phyloP scores from a whole-genome alignment of 495 filamentous ascomycete species.

The Penicillium samsonianum region DNA sequence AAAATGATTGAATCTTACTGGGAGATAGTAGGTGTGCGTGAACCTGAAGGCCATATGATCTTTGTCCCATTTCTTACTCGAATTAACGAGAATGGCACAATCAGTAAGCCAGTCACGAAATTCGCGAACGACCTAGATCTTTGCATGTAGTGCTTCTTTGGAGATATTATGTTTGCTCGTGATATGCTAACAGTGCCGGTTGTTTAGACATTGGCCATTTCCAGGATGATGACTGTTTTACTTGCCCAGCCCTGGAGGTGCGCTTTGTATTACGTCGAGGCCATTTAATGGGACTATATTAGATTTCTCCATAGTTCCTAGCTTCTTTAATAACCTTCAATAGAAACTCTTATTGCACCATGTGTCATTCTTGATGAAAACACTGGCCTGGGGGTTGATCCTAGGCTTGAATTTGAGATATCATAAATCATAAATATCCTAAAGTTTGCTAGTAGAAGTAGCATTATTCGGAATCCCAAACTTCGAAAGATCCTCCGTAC shows the following conservation, averaged over 20 bases:
- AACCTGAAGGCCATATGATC: too few species aligned
- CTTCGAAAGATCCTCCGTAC: conserved; percentile 33
- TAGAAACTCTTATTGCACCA: too few species aligned
- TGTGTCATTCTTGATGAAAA: background rate
- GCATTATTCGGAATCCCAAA: conserved; percentile 19
- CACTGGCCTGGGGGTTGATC: background rate
- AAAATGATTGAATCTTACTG: too few species aligned
- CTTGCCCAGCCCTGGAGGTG: background rate
- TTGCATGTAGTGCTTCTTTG: too few species aligned
- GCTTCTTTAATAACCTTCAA: background rate
- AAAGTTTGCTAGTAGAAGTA: conserved; percentile 16
- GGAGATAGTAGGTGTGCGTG: too few species aligned
- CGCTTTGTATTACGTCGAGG: background rate
- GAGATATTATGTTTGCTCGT: background rate
- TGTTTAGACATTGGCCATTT: background rate
- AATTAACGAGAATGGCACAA: too few species aligned
- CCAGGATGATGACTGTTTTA: background rate
- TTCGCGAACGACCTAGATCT: too few species aligned
- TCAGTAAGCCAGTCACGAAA: too few species aligned
- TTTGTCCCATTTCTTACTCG: too few species aligned
- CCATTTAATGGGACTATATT: too few species aligned
- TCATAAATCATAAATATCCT: background rate
- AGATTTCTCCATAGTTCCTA: background rate
- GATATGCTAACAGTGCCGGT: background rate
- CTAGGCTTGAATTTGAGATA: background rate